Percentiles rank a stretch among this genome's conserved stretches.
Evolutionary conservation across 352 stramenopile genomes (phyloP).

Genomic region (Globisporangium paddicum): DNA sequence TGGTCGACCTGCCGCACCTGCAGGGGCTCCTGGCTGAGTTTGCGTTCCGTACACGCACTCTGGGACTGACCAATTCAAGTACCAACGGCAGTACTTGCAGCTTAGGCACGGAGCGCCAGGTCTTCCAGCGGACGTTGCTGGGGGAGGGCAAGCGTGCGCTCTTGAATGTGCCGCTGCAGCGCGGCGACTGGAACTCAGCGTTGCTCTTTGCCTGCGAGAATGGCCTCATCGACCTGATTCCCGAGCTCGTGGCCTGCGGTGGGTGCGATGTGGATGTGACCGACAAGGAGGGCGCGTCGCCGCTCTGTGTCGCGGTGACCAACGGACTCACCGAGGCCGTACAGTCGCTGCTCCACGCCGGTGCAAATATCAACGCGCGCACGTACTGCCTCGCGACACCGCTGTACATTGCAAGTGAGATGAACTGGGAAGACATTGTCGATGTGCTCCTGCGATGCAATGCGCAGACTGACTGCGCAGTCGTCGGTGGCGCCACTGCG

Average conservation of each 20-base stretch:
- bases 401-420: conserved; percentile 73
- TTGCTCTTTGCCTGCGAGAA: conserved; percentile 62
- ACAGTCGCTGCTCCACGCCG: conserved; percentile 35
- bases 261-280: conserved; percentile 50
- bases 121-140: conserved; percentile 52
- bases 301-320: conserved; percentile 53
- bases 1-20: conserved; percentile 56
- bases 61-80: background rate
- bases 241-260: conserved; percentile 28
- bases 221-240: conserved; percentile 41
- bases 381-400: conserved; percentile 62
- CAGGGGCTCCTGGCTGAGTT: conserved; percentile 55
- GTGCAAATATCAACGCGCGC: conserved; percentile 56
- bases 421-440: conserved; percentile 67
- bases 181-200: conserved; percentile 32
- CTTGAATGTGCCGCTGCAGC: conserved; percentile 54
- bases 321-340: conserved; percentile 50
- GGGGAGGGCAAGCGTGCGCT: conserved; percentile 25
- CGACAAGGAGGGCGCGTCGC: conserved; percentile 51
- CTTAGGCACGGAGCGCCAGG: background rate
- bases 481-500: conserved; percentile 54
- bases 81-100: background rate
- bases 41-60: conserved; percentile 15
- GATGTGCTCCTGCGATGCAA: conserved; percentile 47
- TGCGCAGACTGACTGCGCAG: conserved; percentile 32